These are phyloP conservation scores for Diaporthe sp. DNA, from an alignment of 2,329 filamentous ascomycete genomes.

Conservation along the genomic window DNA sequence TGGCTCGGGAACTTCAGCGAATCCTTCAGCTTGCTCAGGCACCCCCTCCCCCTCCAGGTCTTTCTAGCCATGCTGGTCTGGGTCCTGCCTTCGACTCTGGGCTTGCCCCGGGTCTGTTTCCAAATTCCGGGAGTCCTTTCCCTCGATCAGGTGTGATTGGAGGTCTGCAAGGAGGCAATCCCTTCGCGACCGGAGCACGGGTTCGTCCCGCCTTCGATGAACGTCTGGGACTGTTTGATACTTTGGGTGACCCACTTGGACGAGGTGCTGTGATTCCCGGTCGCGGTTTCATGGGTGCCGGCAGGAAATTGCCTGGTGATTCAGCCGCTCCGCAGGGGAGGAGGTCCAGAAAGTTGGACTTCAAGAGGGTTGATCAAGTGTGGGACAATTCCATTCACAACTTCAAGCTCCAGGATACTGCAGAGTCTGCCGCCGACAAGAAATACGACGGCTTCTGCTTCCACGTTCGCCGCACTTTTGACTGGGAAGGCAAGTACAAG, in stretches of 20 bases:
- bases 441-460: slow-evolving; percentile 85
- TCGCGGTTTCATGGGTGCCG: neutral
- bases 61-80: neutral
- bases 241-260: neutral
- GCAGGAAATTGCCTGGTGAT: neutral
- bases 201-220: neutral
- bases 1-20: slow-evolving; percentile 16
- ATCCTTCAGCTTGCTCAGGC: slow-evolving; percentile 22
- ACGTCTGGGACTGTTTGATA: neutral
- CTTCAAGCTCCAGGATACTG: slow-evolving; percentile 65
- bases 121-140: neutral
- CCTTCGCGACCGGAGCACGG: neutral
- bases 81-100: slow-evolving; percentile 6
- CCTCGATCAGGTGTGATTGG: slow-evolving; percentile 1
- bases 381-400: slow-evolving; percentile 63
- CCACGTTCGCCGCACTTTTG: slow-evolving; percentile 83
- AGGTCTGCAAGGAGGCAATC: neutral
- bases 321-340: neutral
- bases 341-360: slow-evolving; percentile 48
- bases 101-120: neutral
- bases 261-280: neutral
- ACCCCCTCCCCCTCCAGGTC: neutral
- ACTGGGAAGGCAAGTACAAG: slow-evolving; percentile 84
- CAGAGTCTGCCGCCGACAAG: slow-evolving; percentile 54
- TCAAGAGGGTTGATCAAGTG: slow-evolving; percentile 64